Base-by-base conservation (phyloP, 305 asterid genomes). In the Rubia occidens region DNA sequence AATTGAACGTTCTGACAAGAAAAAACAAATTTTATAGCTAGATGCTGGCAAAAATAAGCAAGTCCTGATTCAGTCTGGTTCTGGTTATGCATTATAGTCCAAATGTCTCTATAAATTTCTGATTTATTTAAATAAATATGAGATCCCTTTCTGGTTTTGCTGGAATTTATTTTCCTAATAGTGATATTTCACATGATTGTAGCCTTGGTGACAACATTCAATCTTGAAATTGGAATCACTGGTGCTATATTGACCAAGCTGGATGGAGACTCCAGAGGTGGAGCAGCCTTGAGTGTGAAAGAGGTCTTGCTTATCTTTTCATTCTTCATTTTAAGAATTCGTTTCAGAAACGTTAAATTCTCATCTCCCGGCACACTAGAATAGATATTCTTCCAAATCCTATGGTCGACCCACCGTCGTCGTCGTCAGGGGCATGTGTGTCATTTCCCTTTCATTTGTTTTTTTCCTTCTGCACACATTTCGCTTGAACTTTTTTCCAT, bases 261-360 rank as follows among this genome's bases (percentile, higher is more conserved):
- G 63, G 99, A 94, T 79, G 99, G 99, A 45, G 99, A 94, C 83
- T 94, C 99, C 70, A 87, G 99, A 88, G 99, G 99, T 70, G 99
- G 99, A 81, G 97, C 99, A 63, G 99, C 99, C 71, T 85, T 94
- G 85, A 89, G 97, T 71, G 96, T 94, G 64, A 91, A 85, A 81
- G 99, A 94, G 97, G 98, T 93, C 53, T 66, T 70, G 40, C 39
- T 55, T 66, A 42, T 43, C 24, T 69, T 8, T 70, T 61, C 45
- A n/a, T 40, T 64, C 64, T 39, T 40, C 44, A 18, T 60, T 60
- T 6, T 0, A 64, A 51, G 40, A 60, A 37, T 20, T 24, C 1
- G 40, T 49, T 9, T 49, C 51, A 56, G 39, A 62, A 20, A 15
- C 37, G 59, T 14, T 17, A 54, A 72, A 64, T 51, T 55, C 20